Percentiles rank a stretch among this genome's conserved stretches.
Evolutionary conservation across 2,329 filamentous ascomycete species (phyloP).

Genomic region (Macrophomina phaseolina): DNA sequence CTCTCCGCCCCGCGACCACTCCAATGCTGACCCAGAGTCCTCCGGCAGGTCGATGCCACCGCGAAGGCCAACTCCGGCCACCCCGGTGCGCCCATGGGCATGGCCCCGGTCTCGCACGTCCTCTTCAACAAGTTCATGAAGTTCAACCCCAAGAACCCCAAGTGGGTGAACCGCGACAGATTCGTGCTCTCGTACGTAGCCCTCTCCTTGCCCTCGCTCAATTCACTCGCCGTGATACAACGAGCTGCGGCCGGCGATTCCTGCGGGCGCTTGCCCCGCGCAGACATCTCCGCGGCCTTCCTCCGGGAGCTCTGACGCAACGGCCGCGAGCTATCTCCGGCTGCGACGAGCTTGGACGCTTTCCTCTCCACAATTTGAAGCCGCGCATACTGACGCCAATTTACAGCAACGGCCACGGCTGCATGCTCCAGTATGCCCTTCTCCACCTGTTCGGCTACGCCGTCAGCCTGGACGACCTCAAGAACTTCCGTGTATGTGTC

Average conservation of each 20-base stretch:
- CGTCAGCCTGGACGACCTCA: constrained; percentile 87
- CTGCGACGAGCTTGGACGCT: constrained; percentile 6
- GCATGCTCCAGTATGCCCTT: constrained; percentile 99
- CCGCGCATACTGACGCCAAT: not conserved
- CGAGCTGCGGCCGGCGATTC: not conserved
- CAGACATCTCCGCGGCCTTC: constrained; percentile 10
- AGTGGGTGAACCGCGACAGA: constrained; percentile 96
- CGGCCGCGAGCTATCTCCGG: constrained; percentile 14
- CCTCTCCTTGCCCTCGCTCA: not conserved
- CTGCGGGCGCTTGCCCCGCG: not conserved
- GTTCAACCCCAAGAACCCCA: constrained; percentile 99
- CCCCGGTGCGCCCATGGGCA: constrained; percentile 96
- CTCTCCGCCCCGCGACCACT: not conserved
- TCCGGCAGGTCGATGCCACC: constrained; percentile 89
- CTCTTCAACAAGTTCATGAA: constrained; percentile 99
- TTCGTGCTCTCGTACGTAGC: constrained; percentile 95
- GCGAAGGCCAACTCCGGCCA: constrained; percentile 95
- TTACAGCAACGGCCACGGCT: constrained; percentile 91
- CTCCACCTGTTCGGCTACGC: constrained; percentile 95
- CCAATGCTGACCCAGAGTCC: constrained; percentile 41
- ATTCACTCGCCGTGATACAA: constrained; percentile 4
- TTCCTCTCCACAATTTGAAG: not conserved
- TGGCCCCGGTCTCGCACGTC: constrained; percentile 96
- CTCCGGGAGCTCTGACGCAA: constrained; percentile 21
- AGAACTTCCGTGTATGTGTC: constrained; percentile 87